Base-by-base conservation (phyloP, 2,329 filamentous ascomycete genomes). In the Calonectria montana region DNA sequence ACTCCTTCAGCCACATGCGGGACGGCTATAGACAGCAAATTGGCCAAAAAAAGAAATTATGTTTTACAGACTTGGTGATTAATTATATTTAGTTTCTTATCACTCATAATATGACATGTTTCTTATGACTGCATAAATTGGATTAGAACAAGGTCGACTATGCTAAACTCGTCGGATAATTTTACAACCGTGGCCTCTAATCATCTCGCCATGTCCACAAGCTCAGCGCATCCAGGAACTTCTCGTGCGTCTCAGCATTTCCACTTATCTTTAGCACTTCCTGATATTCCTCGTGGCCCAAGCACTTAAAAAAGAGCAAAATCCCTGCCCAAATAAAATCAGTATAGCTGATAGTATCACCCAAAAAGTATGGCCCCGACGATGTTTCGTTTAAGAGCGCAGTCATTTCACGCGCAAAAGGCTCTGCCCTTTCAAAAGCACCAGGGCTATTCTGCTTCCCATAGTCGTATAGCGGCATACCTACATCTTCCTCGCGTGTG, bases 361-460 rank as follows among this genome's bases (percentile, higher is more conserved):
- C 92, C 75, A 88, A 57, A 50, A 94, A 89, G 77, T 89, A 94
- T 0, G 89, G 89, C 0, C 92, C 92, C 77, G 1, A 88, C 81
- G 16, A 15, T 4, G 68, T 71, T 31, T 76, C 74, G 1, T 61
- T 31, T 0, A 76, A 59, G 16, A 76, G 21, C 5, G 50, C 67
- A 1, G 74, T 76, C 0, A 76, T 67, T 23, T 73, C 66, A 13
- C 48, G 72, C 1, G 72, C 62, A 1, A 69, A 74, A 13, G 74
- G 67, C 57, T 74, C 74, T 2, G 74, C 74, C 29, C 67, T 69
- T 2, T 74, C 74, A 23, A 73, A 67, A 0, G 74, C 65, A 0
- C 70, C 72, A 3, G 72, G 69, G 2, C 74, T 45, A 6, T 76
- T 27, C 48, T 63, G 45, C 18, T 74, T 31, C 7, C 72, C 67